These are phyloP conservation scores for Ophidiomyces ophidiicola DNA, from an alignment of 2,329 filamentous ascomycete genomes.

Conservation along the genomic window DNA sequence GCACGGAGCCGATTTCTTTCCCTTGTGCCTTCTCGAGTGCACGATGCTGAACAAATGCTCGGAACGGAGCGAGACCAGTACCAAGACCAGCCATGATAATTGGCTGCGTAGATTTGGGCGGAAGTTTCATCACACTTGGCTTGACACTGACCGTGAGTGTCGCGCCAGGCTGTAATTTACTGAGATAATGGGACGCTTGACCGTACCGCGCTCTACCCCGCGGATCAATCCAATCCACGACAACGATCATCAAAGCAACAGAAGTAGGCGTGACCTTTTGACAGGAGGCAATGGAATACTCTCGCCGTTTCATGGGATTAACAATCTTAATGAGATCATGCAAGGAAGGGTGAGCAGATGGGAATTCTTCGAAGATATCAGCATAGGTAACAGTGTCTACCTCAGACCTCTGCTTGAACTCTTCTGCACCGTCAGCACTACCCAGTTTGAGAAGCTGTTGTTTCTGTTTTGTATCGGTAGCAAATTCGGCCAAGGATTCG, in stretches of 20 bases:
- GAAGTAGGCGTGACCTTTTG: constrained; percentile 83
- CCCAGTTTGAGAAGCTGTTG: constrained; percentile 64
- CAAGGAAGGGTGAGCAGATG: constrained; percentile 77
- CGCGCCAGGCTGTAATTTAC: constrained; percentile 59
- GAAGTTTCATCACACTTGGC: constrained; percentile 98
- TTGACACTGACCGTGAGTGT: constrained; percentile 91
- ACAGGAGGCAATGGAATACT: constrained; percentile 98
- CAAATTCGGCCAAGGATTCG: constrained; percentile 77
- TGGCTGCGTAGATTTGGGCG: constrained; percentile 69
- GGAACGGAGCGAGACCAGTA: constrained; percentile 96
- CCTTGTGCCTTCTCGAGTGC: constrained; percentile 97
- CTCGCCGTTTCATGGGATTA: constrained; percentile 81
- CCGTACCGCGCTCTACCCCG: constrained; percentile 80
- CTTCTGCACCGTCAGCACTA: constrained; percentile 64
- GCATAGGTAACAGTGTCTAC: constrained; percentile 85
- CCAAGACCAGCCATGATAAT: constrained; percentile 99
- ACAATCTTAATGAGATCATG: constrained; percentile 81
- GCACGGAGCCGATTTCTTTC: constrained; percentile 82
- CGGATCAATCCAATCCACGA: constrained; percentile 87
- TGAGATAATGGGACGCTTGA: constrained; percentile 84
- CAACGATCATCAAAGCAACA: constrained; percentile 94
- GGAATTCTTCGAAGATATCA: constrained; percentile 79
- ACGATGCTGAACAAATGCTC: constrained; percentile 94
- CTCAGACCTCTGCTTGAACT: constrained; percentile 86
- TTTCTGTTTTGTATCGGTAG: constrained; percentile 70